A percentile compares a stretch with the other conserved stretches of the same genome.
phyloP scores from a whole-genome alignment of 2,329 filamentous ascomycete genomes.

The Chalaropsis thielavioides region DNA sequence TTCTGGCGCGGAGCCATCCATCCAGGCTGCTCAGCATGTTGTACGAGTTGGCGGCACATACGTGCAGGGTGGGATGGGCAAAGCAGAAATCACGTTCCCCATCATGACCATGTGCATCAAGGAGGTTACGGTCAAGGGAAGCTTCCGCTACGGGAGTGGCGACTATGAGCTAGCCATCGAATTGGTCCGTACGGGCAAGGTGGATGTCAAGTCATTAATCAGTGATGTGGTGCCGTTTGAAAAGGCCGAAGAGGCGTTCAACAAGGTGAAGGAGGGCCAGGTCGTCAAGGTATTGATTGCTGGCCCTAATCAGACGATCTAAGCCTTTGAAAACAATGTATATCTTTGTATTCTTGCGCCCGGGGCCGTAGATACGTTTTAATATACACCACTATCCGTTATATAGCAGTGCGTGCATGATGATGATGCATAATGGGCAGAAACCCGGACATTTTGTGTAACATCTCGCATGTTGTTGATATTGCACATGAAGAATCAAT shows the following conservation, averaged over 20 bases:
- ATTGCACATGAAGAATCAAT: neutral
- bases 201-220: constrained; percentile 73
- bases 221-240: constrained; percentile 63
- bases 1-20: constrained; percentile 61
- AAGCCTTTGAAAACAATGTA: neutral
- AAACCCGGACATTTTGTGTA: neutral
- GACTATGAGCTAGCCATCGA: constrained; percentile 78
- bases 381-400: neutral
- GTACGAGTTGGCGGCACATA: constrained; percentile 60
- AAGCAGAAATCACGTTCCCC: constrained; percentile 73
- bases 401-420: neutral
- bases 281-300: constrained; percentile 56
- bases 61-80: constrained; percentile 84
- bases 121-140: constrained; percentile 74
- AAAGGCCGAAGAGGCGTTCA: constrained; percentile 74
- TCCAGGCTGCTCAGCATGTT: constrained; percentile 59
- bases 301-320: constrained; percentile 44
- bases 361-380: neutral
- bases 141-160: constrained; percentile 76
- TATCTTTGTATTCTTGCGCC: neutral
- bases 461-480: neutral
- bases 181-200: constrained; percentile 55
- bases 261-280: constrained; percentile 72
- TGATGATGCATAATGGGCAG: neutral
- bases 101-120: constrained; percentile 83